Conservation (phyloP, 306 rosid genomes). For the Cajanus cajan region DNA sequence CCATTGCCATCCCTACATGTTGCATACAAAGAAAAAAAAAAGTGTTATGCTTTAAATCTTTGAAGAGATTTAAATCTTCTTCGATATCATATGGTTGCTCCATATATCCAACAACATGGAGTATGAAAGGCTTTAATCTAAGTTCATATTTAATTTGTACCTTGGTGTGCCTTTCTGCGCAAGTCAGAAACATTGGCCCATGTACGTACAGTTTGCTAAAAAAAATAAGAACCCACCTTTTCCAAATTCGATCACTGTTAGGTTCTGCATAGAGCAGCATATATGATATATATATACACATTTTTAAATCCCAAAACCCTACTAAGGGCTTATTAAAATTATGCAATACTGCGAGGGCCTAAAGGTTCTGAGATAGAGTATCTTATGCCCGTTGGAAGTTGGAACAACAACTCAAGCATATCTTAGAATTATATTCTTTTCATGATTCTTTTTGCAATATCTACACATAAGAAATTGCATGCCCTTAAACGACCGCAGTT, state of each 20-base stretch:
- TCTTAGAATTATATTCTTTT: slow-evolving; percentile 30
- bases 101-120: too few relatives aligned
- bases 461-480: slow-evolving; percentile 34
- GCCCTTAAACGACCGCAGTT: slow-evolving; percentile 23
- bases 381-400: slow-evolving; percentile 32
- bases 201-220: background rate
- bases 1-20: too few relatives aligned
- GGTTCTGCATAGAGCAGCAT: background rate
- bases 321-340: background rate
- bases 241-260: slow-evolving; percentile 14
- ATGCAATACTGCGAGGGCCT: background rate
- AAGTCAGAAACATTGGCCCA: slow-evolving; percentile 26
- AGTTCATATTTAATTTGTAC: background rate
- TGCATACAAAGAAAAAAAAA: too few relatives aligned
- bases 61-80: too few relatives aligned
- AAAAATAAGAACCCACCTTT: slow-evolving; percentile 10
- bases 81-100: too few relatives aligned
- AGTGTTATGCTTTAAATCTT: too few relatives aligned
- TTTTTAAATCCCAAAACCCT: slow-evolving; percentile 8
- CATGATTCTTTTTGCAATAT: slow-evolving; percentile 33
- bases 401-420: slow-evolving; percentile 31
- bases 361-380: slow-evolving; percentile 13
- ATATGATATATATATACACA: too few relatives aligned
- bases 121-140: too few relatives aligned
- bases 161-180: slow-evolving; percentile 26